These are phyloP conservation scores for Pleurotus salmoneostramineus DNA, from an alignment of 768 basidiomycete genomes.

Conservation along the genomic window DNA sequence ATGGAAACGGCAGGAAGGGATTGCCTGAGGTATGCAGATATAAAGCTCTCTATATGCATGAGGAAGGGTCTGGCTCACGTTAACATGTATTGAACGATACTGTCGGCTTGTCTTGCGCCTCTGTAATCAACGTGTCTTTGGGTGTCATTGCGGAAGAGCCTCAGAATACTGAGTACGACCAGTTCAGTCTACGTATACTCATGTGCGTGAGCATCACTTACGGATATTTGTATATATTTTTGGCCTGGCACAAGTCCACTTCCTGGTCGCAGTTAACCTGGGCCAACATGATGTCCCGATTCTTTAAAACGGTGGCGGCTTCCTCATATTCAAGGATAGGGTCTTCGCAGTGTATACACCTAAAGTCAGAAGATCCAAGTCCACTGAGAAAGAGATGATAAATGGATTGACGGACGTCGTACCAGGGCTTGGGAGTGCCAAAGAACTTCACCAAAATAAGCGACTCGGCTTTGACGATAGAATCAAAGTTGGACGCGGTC, in stretches of 20 bases:
- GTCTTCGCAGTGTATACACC: conserved; percentile 96
- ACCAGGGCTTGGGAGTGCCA: conserved; percentile 62
- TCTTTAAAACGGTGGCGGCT: conserved; percentile 91
- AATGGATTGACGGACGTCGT: conserved; percentile 6
- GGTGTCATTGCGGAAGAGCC: conserved; percentile 87
- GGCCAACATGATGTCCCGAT: conserved; percentile 83
- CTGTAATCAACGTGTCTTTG: conserved; percentile 59
- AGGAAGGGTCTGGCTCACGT: conserved; percentile 54
- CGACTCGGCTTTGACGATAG: conserved; percentile 59
- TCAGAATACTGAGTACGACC: conserved; percentile 58
- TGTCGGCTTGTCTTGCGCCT: conserved; percentile 92
- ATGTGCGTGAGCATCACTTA: conserved; percentile 33
- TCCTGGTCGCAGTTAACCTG: conserved; percentile 98
- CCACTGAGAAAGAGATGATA: not conserved
- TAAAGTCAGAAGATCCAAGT: conserved; percentile 18
- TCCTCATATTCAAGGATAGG: conserved; percentile 92
- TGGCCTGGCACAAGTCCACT: conserved; percentile 82
- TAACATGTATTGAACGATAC: conserved; percentile 94
- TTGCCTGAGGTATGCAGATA: conserved; percentile 45
- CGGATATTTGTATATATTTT: conserved; percentile 94
- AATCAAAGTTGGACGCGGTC: conserved; percentile 65
- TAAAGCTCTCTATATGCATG: conserved; percentile 5
- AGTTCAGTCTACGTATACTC: not conserved
- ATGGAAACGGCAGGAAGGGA: conserved; percentile 91
- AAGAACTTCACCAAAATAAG: conserved; percentile 95